Conservation (phyloP, 306 rosid species). For the Begonia masoniana region DNA sequence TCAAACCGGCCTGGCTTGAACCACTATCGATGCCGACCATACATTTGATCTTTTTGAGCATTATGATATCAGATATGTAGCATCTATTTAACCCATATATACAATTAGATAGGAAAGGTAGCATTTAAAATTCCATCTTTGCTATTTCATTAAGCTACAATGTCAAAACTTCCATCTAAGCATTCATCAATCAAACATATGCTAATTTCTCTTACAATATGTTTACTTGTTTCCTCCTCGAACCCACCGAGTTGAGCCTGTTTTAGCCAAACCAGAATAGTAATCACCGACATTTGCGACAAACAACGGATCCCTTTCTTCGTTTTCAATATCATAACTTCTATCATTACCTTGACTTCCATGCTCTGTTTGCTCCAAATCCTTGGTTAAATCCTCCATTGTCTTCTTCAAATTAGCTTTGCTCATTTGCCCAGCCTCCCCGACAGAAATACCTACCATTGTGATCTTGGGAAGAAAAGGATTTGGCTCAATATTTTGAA, state of each 20-base stretch:
- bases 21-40: too few relatives aligned
- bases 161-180: too few relatives aligned
- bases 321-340: slow-evolving; percentile 22
- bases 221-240: slow-evolving; percentile 39
- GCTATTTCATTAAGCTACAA: too few relatives aligned
- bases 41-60: too few relatives aligned
- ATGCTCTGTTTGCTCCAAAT: slow-evolving; percentile 69
- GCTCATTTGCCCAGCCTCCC: slow-evolving; percentile 60
- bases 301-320: slow-evolving; percentile 84
- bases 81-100: too few relatives aligned
- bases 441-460: slow-evolving; percentile 88
- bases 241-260: slow-evolving; percentile 51
- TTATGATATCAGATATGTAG: too few relatives aligned
- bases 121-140: too few relatives aligned
- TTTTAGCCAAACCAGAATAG: slow-evolving; percentile 55
- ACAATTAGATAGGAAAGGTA: too few relatives aligned
- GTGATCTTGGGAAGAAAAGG: slow-evolving; percentile 81
- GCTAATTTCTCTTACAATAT: too few relatives aligned
- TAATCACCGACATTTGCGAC: slow-evolving; percentile 94
- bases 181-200: too few relatives aligned
- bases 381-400: slow-evolving; percentile 74
- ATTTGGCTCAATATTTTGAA: slow-evolving; percentile 24
- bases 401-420: slow-evolving; percentile 67
- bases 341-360: slow-evolving; percentile 23
- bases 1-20: too few relatives aligned